Evolutionary conservation across 169 alveolate species (phyloP), one percentile per base, ranked within the genome.

Genomic region (Plasmodium coatneyi): DNA sequence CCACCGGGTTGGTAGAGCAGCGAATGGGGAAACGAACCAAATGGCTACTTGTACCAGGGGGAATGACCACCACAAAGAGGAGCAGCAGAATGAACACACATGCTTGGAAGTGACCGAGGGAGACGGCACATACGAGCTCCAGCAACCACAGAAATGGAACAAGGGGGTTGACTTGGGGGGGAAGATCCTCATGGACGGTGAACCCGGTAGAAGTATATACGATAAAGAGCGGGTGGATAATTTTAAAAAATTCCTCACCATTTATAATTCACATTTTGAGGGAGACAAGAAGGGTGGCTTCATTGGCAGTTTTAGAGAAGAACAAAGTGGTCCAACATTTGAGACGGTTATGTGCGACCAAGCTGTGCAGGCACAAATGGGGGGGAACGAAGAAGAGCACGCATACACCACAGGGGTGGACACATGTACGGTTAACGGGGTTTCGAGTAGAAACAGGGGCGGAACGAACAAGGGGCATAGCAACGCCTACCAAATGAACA

Each of bases 151-250:
- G 82, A 78, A 78, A 36, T 9, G 34, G n/a, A 70, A 71, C 30
- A 72, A 54, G 14, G 56, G 76, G 14, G 36, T 39, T 12, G 72
- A 56, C 1, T 41, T 36, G 16, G 56, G 34, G 82, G 39, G 56
- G 36, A 83, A 71, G 36, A 81, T 19, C 74, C 43, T 41, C 76
- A 36, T 41, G 22, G 19, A 66, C 30, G 36, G n/a, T 28, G 36
- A 66, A 22, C n/a, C 36, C 1, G 19, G 10, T 66, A 5, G 83
- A n/a, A 70, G 19, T 25, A 39, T 12, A 56, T 70, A 36, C 52
- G 82, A 80, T 22, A 80, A 80, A 41, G 43, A 70, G 49, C 39
- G 70, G 16, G 36, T 83, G 52, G 76, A 83, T n/a, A 83, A 83
- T 83, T 70, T 66, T 83, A 83, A 83, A 71, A 70, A 54, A 52